phyloP scores from a whole-genome alignment of 352 stramenopile genomes.

The Albugo candida region DNA sequence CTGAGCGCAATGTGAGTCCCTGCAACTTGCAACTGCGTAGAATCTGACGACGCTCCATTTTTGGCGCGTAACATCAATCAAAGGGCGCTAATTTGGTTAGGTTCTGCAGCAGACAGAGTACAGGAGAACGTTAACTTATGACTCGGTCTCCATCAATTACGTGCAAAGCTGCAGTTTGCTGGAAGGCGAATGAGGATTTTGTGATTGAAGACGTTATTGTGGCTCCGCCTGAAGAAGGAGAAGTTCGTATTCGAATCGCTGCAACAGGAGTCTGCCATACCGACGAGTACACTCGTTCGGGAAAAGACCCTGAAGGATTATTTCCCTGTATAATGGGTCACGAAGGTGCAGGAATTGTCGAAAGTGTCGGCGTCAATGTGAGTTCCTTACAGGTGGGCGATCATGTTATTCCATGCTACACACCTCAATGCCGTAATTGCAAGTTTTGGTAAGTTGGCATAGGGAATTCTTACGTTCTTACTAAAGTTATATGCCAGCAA shows the following conservation, averaged over 20 bases:
- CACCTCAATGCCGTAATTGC: constrained; percentile 77
- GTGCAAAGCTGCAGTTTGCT: constrained; percentile 80
- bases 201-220: constrained; percentile 71
- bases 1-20: constrained; percentile 53
- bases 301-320: constrained; percentile 52
- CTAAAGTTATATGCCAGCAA: constrained; percentile 16
- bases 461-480: neutral
- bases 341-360: constrained; percentile 65
- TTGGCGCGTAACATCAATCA: too few species aligned
- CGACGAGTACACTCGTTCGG: constrained; percentile 74
- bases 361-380: constrained; percentile 60
- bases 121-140: too few species aligned
- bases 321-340: constrained; percentile 80
- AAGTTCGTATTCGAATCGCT: constrained; percentile 72
- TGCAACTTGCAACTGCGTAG: constrained; percentile 73
- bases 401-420: constrained; percentile 94
- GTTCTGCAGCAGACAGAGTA: too few species aligned
- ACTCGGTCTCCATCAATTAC: constrained; percentile 14
- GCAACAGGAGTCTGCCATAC: constrained; percentile 75
- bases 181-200: constrained; percentile 67
- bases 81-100: too few species aligned
- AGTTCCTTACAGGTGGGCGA: constrained; percentile 67
- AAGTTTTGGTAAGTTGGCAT: constrained; percentile 52
- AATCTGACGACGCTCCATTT: constrained; percentile 46
- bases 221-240: constrained; percentile 29